A percentile compares a stretch with the other conserved stretches of the same genome.
phyloP scores from a whole-genome alignment of 129 eudicot species.

The Rutidosis leptorrhynchoides region DNA sequence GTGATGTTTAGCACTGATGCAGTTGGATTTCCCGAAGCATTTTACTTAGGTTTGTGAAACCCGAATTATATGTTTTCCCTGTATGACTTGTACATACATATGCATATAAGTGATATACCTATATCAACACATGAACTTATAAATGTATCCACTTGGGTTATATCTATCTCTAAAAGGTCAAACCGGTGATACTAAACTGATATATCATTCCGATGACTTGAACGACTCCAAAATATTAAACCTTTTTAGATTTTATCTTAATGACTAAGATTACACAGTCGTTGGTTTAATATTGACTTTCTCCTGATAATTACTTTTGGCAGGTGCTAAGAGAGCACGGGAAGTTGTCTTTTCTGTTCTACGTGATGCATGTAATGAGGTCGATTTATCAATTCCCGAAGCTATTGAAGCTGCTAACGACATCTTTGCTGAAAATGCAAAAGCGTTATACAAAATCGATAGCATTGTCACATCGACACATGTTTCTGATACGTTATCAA shows the following conservation, averaged over 20 bases:
- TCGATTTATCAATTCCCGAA: constrained; percentile 77
- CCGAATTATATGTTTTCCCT: constrained; percentile 3
- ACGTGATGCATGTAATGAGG: constrained; percentile 73
- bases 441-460: constrained; percentile 61
- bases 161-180: not conserved
- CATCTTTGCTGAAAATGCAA: constrained; percentile 77
- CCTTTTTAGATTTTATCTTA: no score
- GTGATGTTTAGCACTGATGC: constrained; percentile 99
- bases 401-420: constrained; percentile 74
- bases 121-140: not conserved
- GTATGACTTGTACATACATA: not conserved
- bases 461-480: constrained; percentile 27
- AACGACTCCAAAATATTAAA: no score
- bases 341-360: constrained; percentile 79
- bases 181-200: not conserved
- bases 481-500: constrained; percentile 32
- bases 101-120: not conserved
- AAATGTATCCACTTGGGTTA: not conserved
- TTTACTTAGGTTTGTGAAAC: constrained; percentile 73
- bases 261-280: no score
- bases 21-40: constrained; percentile 81
- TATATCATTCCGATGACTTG: not conserved
- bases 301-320: constrained; percentile 8
- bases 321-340: constrained; percentile 91
- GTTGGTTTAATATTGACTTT: constrained; percentile 10